Base-by-base conservation (phyloP, 345 rosid species). In the Rhodomyrtus tomentosa region DNA sequence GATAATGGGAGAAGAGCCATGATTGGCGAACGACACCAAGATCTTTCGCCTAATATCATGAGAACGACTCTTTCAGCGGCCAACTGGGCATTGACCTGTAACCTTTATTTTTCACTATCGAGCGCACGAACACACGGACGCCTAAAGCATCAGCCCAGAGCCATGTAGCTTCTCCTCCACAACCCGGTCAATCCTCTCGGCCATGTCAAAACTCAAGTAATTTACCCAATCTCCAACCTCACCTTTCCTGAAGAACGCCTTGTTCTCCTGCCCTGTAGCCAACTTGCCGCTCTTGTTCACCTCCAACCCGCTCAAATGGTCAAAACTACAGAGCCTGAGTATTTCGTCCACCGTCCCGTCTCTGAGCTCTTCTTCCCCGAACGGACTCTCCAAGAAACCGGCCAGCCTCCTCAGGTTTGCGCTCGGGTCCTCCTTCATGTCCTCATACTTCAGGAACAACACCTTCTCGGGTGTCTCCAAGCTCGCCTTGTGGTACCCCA, bases 181-280 rank as follows among this genome's bases (percentile, higher is more conserved):
- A 40, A 84, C 81, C 49, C 83, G 79, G 82, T 91, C 86, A 7
- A 87, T 83, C 81, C 83, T 87, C 56, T 84, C 86, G 53, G 84
- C 86, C 89, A 89, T 89, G 82, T 88, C 89, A 48, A 83, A 83
- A 32, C 88, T 84, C 20, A 91, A 32, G 84, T 88, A 83, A 84
- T 87, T 89, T 62, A 84, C 86, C 91, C 91, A 91, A 53, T 89
- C 91, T 85, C 92, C 91, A 21, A 88, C 88, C 25, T 85, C 85
- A 54, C 92, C 90, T 85, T 81, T 86, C 88, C 91, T 84, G 24
- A 85, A 85, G 83, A 81, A 85, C 42, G 24, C 9, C 55, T 59
- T 24, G 36, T 40, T 85, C 50, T 81, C 59, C 21, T 49, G 59
- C 21, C 86, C 86, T 6, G 36, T 22, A 24, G 56, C 14, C 58